Evolutionary conservation across 192 early-diverging fungal genomes (phyloP), one percentile per base, ranked within the genome.

Genomic region (Podila minutissima): DNA sequence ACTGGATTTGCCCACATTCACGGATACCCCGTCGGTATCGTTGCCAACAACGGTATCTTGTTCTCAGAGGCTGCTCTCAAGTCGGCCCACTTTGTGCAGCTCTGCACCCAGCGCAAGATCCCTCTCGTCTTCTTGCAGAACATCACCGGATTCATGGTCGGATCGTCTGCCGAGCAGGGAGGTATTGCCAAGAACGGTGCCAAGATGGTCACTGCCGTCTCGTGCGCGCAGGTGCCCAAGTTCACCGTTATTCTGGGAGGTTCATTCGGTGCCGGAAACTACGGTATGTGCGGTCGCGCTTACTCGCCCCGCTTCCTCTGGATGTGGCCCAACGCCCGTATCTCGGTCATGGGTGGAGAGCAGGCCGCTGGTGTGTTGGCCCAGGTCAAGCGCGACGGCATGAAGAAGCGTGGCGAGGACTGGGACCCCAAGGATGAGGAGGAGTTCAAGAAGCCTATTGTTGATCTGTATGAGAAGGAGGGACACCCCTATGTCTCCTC

Each of bases 181-280:
- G 97, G 97, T 66, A 98, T 98, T 84, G 97, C 97, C 62, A 98
- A 97, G 86, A 96, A 98, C 82, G 97, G 97, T 24, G 96, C 96
- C 69, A 98, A 98, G 82, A 88, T 98, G 82, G 97, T 98, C 0
- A 97, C 94, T 9, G 95, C 97, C 19, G 97, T 98, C 7, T 93
- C 96, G 4, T 96, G 94, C 72, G 94, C 96, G 41, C 88, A 91
- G 53, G 96, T 98, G 31, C 97, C 97, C 50, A 97, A 98, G 83
- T 94, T 98, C 63, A 96, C 97, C 1, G 87, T 95, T n/a, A 86
- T 94, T 33, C 85, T 91, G 20, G 91, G 91, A 62, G 91, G 91
- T 62, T 91, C 89, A 69, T 95, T 93, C 59, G 91, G 93, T 57
- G 94, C 93, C 26, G 94, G 97, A 79, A 98, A 98, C 88, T 97